Percentiles rank a stretch among this genome's conserved stretches.
These are phyloP conservation scores for Paxillus involutus DNA, from an alignment of 768 basidiomycete genomes.

Conservation along the genomic window DNA sequence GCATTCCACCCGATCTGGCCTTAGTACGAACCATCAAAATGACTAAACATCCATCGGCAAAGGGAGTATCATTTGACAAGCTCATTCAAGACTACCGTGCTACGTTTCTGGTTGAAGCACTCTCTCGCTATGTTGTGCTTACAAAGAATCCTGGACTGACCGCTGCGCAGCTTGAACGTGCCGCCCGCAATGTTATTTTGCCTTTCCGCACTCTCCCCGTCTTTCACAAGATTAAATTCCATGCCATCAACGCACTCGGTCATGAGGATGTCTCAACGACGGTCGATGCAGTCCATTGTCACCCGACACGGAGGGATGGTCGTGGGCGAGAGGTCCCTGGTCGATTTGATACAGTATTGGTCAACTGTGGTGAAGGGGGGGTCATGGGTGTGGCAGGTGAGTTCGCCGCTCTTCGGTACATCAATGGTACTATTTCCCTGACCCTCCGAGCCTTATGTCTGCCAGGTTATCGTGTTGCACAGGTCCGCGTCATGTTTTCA, in stretches of 20 bases:
- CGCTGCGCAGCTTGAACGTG: neutral
- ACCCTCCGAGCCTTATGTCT: neutral
- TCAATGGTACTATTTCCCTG: too few species aligned
- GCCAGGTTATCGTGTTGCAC: constrained; percentile 9
- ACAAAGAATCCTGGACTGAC: neutral
- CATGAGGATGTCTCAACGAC: constrained; percentile 3
- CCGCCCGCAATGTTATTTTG: neutral
- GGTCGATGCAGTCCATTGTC: constrained; percentile 29
- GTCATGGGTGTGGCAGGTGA: neutral
- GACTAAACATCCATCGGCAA: constrained; percentile 25
- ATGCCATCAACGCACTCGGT: constrained; percentile 10
- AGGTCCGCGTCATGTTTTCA: constrained; percentile 5
- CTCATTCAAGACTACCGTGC: constrained; percentile 20
- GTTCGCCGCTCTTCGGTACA: neutral
- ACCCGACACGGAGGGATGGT: neutral
- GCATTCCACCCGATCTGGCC: constrained; percentile 4
- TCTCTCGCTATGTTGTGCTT: neutral
- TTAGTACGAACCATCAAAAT: constrained; percentile 13
- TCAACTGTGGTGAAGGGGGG: neutral
- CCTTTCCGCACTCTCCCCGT: constrained; percentile 19
- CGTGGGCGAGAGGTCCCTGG: neutral
- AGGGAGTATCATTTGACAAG: constrained; percentile 21
- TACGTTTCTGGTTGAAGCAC: neutral
- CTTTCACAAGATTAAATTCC: constrained; percentile 35
- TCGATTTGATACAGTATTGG: constrained; percentile 1